Evolutionary conservation across 148 eudicot genomes (phyloP), one percentile per base, ranked within the genome.

Genomic region (Limonium bicolor): DNA sequence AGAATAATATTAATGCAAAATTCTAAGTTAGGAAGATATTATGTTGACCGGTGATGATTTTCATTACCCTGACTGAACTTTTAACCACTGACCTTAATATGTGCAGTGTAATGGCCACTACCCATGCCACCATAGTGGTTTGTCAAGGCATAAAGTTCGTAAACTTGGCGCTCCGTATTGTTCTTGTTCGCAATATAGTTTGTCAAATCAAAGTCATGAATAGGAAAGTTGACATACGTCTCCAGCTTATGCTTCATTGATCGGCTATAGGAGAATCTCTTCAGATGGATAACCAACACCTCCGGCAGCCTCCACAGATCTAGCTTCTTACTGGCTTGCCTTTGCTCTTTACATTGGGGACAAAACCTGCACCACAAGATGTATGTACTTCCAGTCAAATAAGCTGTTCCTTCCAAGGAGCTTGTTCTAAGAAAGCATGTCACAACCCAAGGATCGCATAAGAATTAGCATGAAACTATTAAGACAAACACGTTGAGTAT

Each of bases 231-330:
- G 50, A 90, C 93, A 42, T 59, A 73, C 15, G 95, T 80, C 58
- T 90, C 95, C 21, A 90, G 62, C 77, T 90, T 90, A 64, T 77
- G 81, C 74, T 80, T 84, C 71, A 76, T 70, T 13, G 93, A 84
- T 58, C 93, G 68, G 72, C 88, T 78, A 69, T 72, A 90, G 29
- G 93, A 90, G 60, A 90, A 90, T 47, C 99, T 77, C 64, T 90
- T 90, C 13, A 90, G 64, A 76, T 90, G 99, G 58, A 90, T 77
- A 27, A 80, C 95, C 31, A 84, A 69, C 38, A 90, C 95, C 55
- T 90, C 82, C 13, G 99, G 99, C 32, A 90, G 87, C 75, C 99
- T 81, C 99, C 99, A 90, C 35, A 90, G 72, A 62, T 90, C 99
- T n/a, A 90, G 69, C 69, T 90, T 90, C 77, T 84, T 90, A 63